phyloP scores from a whole-genome alignment of 495 filamentous ascomycete species.

The Talaromyces adpressus region DNA sequence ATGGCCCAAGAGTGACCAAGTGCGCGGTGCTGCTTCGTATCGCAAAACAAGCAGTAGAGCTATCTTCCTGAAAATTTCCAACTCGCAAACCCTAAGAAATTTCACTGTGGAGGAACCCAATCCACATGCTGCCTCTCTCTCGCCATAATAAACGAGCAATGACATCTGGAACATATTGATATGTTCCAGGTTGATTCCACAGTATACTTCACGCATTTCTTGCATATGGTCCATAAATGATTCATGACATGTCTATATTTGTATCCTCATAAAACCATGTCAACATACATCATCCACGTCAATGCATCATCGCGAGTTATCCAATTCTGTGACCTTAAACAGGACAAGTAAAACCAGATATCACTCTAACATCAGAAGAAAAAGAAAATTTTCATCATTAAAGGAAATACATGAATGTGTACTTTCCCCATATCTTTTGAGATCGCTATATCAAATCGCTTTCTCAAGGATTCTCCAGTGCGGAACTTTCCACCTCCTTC shows the following conservation, averaged over 20 bases:
- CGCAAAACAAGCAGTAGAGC: background rate
- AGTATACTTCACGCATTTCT: background rate
- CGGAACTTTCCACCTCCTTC: background rate
- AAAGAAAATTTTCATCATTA: background rate
- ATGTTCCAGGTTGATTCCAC: background rate
- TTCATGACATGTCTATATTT: conserved; percentile 4
- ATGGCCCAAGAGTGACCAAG: background rate
- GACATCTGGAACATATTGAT: too few species aligned
- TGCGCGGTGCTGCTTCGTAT: background rate
- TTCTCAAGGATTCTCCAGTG: background rate
- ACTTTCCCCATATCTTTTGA: background rate
- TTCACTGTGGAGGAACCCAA: background rate
- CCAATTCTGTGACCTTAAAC: background rate
- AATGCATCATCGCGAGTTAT: background rate
- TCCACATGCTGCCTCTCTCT: too few species aligned
- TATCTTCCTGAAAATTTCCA: background rate
- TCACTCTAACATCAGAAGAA: background rate
- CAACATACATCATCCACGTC: conserved; percentile 4
- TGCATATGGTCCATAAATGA: too few species aligned
- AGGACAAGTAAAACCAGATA: background rate
- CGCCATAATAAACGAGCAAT: too few species aligned
- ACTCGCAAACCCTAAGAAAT: background rate
- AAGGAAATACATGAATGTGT: background rate
- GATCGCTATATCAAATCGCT: background rate
- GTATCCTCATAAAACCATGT: conserved; percentile 7